Evolutionary conservation across 2,329 filamentous ascomycete genomes (phyloP).

Genomic region (Metarhizium sp.): DNA sequence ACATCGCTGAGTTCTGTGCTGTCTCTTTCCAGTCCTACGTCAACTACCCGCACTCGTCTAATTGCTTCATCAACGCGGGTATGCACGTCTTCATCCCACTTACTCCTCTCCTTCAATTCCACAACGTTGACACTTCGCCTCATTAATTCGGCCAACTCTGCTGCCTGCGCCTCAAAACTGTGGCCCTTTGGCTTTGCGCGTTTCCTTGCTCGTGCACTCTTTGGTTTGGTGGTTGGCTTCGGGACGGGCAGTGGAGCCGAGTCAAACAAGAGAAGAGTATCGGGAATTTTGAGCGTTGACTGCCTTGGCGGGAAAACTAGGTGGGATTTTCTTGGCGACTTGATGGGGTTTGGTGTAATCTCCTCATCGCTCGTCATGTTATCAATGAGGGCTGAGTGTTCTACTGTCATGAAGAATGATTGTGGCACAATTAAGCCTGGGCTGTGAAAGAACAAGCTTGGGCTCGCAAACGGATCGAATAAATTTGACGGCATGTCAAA

Average conservation of each 20-base stretch:
- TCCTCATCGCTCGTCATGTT: conserved; percentile 14
- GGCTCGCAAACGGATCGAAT: conserved; percentile 52
- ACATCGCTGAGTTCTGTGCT: conserved; percentile 16
- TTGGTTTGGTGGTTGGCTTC: background rate
- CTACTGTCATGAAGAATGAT: conserved; percentile 29
- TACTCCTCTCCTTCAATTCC: conserved; percentile 32
- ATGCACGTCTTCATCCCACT: conserved; percentile 31
- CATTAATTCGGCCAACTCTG: conserved; percentile 38
- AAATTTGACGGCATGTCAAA: conserved; percentile 39
- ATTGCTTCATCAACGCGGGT: conserved; percentile 23
- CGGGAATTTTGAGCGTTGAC: conserved; percentile 40
- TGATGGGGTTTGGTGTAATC: conserved; percentile 6
- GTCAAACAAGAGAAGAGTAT: conserved; percentile 39
- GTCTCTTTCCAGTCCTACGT: conserved; percentile 23
- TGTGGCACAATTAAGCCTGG: conserved; percentile 36
- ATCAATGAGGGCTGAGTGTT: conserved; percentile 16
- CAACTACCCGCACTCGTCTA: conserved; percentile 27
- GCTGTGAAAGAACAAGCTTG: conserved; percentile 48
- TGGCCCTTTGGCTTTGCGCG: conserved; percentile 22
- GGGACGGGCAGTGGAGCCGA: conserved; percentile 14
- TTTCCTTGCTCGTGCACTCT: conserved; percentile 10
- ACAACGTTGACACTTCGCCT: conserved; percentile 35
- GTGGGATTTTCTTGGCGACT: conserved; percentile 29
- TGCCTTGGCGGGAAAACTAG: conserved; percentile 38
- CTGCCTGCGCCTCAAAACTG: conserved; percentile 36